Evolutionary conservation across 331 rosid species (phyloP).

Genomic region (Erythrophleum ivorense): DNA sequence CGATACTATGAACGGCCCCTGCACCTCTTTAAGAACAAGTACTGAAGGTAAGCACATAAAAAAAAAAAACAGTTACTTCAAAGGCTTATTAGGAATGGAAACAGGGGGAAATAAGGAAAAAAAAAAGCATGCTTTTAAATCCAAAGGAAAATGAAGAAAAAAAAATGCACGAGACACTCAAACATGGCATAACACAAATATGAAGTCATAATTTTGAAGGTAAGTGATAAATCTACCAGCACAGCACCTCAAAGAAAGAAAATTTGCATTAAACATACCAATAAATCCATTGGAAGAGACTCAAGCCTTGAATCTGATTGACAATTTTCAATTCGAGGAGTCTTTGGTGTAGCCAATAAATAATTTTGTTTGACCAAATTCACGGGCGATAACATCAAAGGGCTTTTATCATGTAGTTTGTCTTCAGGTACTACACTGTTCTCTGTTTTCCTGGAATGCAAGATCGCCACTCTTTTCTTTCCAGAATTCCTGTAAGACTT

Average conservation of each 20-base stretch:
- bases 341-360: conserved; percentile 66
- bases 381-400: conserved; percentile 79
- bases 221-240: background rate
- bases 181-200: background rate
- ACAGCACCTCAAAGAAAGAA: background rate
- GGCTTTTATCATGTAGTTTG: conserved; percentile 59
- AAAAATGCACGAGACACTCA: background rate
- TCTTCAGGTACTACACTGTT: conserved; percentile 40
- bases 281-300: conserved; percentile 82
- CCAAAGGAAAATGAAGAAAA: conserved; percentile 5
- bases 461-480: conserved; percentile 67
- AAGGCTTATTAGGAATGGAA: background rate
- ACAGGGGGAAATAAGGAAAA: background rate
- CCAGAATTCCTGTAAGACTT: conserved; percentile 69
- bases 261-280: conserved; percentile 58
- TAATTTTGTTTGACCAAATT: conserved; percentile 59
- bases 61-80: background rate
- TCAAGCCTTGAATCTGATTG: conserved; percentile 76
- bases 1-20: background rate
- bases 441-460: conserved; percentile 48
- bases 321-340: conserved; percentile 66
- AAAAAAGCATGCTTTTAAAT: conserved; percentile 8
- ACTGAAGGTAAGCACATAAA: background rate
- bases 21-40: background rate
- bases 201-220: background rate